Conservation (phyloP, 2,329 filamentous ascomycete species). For the Hysterium pulicare region DNA sequence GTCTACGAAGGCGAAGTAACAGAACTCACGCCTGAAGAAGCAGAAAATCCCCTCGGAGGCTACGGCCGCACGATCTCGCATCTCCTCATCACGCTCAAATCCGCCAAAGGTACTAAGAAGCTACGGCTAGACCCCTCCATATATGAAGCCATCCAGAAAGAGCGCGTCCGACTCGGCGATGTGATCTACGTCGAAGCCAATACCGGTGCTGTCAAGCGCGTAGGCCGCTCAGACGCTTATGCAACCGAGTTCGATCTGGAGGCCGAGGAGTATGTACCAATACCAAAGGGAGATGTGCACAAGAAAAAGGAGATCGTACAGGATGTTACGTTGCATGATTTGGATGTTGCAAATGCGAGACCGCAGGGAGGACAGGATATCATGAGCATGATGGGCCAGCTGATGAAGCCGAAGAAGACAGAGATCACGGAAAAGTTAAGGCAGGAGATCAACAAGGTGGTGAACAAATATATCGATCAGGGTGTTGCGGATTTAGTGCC, state of each 20-base stretch:
- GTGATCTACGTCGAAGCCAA: slow-evolving; percentile 99
- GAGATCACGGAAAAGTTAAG: slow-evolving; percentile 98
- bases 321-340: slow-evolving; percentile 93
- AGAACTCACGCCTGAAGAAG: slow-evolving; percentile 94
- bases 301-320: slow-evolving; percentile 99
- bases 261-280: slow-evolving; percentile 97
- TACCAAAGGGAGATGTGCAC: slow-evolving; percentile 97
- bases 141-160: slow-evolving; percentile 98
- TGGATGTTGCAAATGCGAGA: slow-evolving; percentile 91
- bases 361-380: slow-evolving; percentile 98
- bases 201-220: slow-evolving; percentile 95
- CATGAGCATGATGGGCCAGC: slow-evolving; percentile 99
- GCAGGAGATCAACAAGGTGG: slow-evolving; percentile 97
- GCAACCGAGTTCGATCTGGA: slow-evolving; percentile 98
- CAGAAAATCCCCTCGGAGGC: slow-evolving; percentile 92
- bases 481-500: slow-evolving; percentile 97
- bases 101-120: slow-evolving; percentile 96
- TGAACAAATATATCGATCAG: slow-evolving; percentile 98
- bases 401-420: slow-evolving; percentile 99
- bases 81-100: slow-evolving; percentile 89
- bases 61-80: slow-evolving; percentile 98
- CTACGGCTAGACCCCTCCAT: slow-evolving; percentile 94
- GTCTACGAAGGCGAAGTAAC: slow-evolving; percentile 99
- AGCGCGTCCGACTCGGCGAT: slow-evolving; percentile 91
- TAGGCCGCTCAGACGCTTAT: slow-evolving; percentile 93